Percentiles rank a stretch among this genome's conserved stretches.
These are phyloP conservation scores for Phytophthora cajani DNA, from an alignment of 352 stramenopile genomes.

Conservation along the genomic window DNA sequence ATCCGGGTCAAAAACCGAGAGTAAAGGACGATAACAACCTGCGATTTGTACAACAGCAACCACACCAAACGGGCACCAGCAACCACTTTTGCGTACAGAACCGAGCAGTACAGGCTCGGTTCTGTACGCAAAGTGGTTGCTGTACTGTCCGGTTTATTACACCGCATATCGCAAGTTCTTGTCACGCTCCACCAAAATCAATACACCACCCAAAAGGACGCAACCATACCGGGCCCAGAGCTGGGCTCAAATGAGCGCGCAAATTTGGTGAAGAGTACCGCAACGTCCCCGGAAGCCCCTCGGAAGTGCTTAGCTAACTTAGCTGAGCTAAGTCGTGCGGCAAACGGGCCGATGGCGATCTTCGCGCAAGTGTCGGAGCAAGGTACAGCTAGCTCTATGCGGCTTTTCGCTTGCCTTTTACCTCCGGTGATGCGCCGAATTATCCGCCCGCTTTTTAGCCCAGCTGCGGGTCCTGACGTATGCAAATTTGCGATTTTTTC, in stretches of 20 bases:
- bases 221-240: too few species aligned
- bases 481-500: constrained; percentile 19
- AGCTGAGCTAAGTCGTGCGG: background rate
- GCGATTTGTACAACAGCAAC: too few species aligned
- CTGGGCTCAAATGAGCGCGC: constrained; percentile 18
- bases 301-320: constrained; percentile 7
- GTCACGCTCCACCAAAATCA: too few species aligned
- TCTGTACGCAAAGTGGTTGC: too few species aligned
- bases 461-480: constrained; percentile 8
- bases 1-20: background rate
- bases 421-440: background rate
- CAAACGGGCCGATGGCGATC: constrained; percentile 15
- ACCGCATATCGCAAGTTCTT: too few species aligned
- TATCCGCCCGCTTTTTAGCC: background rate
- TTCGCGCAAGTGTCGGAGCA: constrained; percentile 2
- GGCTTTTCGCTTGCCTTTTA: constrained; percentile 4
- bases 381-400: constrained; percentile 11
- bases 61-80: too few species aligned
- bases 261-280: constrained; percentile 14
- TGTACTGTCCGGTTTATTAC: too few species aligned
- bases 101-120: too few species aligned
- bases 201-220: too few species aligned
- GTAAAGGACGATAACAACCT: too few species aligned
- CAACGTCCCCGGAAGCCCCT: constrained; percentile 7
- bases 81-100: too few species aligned